Conservation (phyloP, 306 rosid species). For the Quercus wislizeni region DNA sequence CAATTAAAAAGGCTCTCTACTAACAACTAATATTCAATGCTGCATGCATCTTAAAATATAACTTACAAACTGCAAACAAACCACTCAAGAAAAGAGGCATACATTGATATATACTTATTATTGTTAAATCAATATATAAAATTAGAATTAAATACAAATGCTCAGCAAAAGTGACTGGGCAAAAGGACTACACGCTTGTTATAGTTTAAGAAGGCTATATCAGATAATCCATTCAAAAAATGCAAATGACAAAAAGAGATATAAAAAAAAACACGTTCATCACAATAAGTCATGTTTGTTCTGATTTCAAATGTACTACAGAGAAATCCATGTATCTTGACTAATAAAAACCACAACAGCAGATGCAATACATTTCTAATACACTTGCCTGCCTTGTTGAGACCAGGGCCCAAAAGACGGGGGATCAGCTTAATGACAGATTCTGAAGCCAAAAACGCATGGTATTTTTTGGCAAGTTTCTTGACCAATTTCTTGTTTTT, state of each 20-base stretch:
- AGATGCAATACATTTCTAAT: not conserved
- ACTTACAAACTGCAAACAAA: not conserved
- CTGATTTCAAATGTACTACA: not conserved
- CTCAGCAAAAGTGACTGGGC: not conserved
- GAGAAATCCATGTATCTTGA: not conserved
- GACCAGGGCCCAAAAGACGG: slow-evolving; percentile 88
- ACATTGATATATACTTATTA: not conserved
- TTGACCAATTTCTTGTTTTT: slow-evolving; percentile 82
- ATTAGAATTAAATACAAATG: not conserved
- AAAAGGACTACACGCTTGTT: not conserved
- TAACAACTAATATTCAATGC: not conserved
- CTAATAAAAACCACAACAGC: not conserved
- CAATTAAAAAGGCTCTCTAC: not conserved
- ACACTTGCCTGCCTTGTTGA: slow-evolving; percentile 84
- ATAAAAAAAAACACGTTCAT: not conserved
- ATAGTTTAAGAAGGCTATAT: not conserved
- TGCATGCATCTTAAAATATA: not conserved
- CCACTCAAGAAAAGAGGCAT: not conserved
- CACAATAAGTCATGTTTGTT: not conserved
- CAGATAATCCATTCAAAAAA: not conserved
- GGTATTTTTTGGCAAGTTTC: slow-evolving; percentile 76
- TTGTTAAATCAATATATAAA: not conserved
- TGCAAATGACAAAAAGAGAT: not conserved
- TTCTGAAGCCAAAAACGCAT: slow-evolving; percentile 88
- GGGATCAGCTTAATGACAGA: slow-evolving; percentile 91